Evolutionary conservation across 371 early-diverging fungal species (phyloP).

Genomic region (Sporodiniella umbellata): DNA sequence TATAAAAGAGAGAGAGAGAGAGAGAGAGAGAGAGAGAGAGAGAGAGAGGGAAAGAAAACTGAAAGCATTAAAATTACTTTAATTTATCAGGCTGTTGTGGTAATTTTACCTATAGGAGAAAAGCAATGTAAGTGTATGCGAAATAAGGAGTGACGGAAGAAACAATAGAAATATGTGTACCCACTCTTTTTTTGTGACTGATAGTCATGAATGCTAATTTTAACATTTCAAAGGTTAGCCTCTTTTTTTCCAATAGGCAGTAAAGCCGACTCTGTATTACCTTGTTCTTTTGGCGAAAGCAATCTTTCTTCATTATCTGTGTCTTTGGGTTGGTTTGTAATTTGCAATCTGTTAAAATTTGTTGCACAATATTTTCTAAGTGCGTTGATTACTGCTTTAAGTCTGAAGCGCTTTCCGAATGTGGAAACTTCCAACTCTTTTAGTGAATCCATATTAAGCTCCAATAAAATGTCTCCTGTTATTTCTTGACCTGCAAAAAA

Average conservation of each 20-base stretch:
- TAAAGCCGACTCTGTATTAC: background rate
- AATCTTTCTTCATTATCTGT: background rate
- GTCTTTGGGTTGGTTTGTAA: background rate
- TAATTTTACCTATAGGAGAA: background rate
- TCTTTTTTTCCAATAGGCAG: background rate
- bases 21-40: too few relatives aligned
- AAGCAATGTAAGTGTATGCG: background rate
- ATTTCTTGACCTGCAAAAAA: slow-evolving; percentile 58
- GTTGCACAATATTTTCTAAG: slow-evolving; percentile 34
- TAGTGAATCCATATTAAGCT: slow-evolving; percentile 57
- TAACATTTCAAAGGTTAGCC: background rate
- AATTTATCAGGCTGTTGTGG: background rate
- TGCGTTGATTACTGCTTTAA: slow-evolving; percentile 58
- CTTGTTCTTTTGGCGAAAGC: background rate
- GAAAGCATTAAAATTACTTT: slow-evolving; percentile 1
- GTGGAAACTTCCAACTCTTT: slow-evolving; percentile 68
- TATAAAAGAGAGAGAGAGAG: background rate
- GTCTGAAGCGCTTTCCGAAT: slow-evolving; percentile 67
- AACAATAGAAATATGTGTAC: background rate
- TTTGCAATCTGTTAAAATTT: background rate
- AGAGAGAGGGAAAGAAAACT: too few relatives aligned
- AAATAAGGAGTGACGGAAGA: background rate
- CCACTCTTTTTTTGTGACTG: background rate
- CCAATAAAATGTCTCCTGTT: slow-evolving; percentile 64
- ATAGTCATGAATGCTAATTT: background rate